phyloP scores from a whole-genome alignment of 75 land plant species.

The Adiantum capillusveneris region DNA sequence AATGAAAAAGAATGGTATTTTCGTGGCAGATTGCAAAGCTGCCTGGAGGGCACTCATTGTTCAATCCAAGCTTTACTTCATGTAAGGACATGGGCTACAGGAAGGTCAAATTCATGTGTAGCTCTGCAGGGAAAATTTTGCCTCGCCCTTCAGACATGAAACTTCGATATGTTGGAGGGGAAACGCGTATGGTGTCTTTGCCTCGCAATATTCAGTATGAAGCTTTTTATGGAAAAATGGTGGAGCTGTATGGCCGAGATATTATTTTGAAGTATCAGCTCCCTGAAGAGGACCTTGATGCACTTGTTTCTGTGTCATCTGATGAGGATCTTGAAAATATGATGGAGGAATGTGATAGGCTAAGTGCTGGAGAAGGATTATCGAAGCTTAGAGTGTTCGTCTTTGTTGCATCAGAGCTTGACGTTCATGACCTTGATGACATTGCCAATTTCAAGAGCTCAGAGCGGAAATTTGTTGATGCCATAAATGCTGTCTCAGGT shows the following conservation, averaged over 20 bases:
- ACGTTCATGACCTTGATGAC: slow-evolving; percentile 19
- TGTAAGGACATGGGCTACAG: not conserved
- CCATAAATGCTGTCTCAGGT: slow-evolving; percentile 44
- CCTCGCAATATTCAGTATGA: slow-evolving; percentile 40
- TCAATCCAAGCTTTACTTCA: not conserved
- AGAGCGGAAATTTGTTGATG: slow-evolving; percentile 50
- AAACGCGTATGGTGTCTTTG: slow-evolving; percentile 53
- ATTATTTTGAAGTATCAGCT: slow-evolving; percentile 60
- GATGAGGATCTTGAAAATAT: slow-evolving; percentile 68
- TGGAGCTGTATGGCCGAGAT: slow-evolving; percentile 37
- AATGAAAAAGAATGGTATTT: too few species aligned
- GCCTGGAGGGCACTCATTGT: too few species aligned
- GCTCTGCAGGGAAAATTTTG: slow-evolving; percentile 72
- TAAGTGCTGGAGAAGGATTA: slow-evolving; percentile 37
- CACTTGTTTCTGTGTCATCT: slow-evolving; percentile 62
- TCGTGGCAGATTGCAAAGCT: too few species aligned
- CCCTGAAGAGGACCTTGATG: slow-evolving; percentile 78
- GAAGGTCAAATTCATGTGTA: slow-evolving; percentile 63
- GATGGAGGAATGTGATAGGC: slow-evolving; percentile 74
- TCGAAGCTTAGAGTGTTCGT: slow-evolving; percentile 52
- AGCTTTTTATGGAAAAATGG: slow-evolving; percentile 58
- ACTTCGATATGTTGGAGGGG: slow-evolving; percentile 87
- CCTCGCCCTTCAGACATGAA: slow-evolving; percentile 85
- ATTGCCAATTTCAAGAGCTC: slow-evolving; percentile 25
- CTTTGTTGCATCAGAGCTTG: slow-evolving; percentile 45